A percentile compares a stretch with the other conserved stretches of the same genome.
Conservation (phyloP, 75 land plant species). For the Cunninghamia lanceolata region DNA sequence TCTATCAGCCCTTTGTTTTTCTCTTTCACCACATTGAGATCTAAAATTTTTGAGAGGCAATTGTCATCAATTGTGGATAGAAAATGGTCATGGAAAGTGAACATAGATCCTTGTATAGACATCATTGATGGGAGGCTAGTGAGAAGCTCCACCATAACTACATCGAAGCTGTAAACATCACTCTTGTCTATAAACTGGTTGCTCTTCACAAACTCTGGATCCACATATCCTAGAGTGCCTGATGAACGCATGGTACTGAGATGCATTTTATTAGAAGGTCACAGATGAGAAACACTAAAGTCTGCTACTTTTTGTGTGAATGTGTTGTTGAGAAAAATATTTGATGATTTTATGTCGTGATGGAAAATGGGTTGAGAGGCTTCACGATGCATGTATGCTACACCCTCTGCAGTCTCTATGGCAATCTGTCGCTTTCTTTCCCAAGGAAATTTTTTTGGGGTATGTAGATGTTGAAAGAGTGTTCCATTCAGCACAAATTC, state of each 20-base stretch:
- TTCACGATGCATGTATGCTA: too few relatives aligned
- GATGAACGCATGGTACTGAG: too few relatives aligned
- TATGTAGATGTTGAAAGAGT: not conserved
- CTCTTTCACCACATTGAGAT: constrained; percentile 18
- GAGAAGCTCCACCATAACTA: too few relatives aligned
- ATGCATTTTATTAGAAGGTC: not conserved
- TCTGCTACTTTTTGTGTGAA: too few relatives aligned
- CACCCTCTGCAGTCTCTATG: not conserved
- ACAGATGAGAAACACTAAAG: not conserved
- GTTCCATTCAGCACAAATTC: too few relatives aligned
- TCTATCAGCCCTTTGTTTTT: not conserved
- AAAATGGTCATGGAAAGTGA: not conserved
- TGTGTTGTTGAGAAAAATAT: constrained; percentile 53
- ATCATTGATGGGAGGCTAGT: not conserved
- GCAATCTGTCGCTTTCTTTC: not conserved
- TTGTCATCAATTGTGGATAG: not conserved
- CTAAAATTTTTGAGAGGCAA: not conserved
- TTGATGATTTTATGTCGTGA: constrained; percentile 58
- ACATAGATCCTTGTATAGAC: not conserved
- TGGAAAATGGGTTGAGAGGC: constrained; percentile 37
- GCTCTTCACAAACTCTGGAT: too few relatives aligned
- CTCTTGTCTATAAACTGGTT: too few relatives aligned
- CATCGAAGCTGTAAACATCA: too few relatives aligned
- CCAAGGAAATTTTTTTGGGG: not conserved
- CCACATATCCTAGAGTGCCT: too few relatives aligned